Base-by-base conservation (phyloP, 441 rosid genomes). In the Aquilaria agallochum region DNA sequence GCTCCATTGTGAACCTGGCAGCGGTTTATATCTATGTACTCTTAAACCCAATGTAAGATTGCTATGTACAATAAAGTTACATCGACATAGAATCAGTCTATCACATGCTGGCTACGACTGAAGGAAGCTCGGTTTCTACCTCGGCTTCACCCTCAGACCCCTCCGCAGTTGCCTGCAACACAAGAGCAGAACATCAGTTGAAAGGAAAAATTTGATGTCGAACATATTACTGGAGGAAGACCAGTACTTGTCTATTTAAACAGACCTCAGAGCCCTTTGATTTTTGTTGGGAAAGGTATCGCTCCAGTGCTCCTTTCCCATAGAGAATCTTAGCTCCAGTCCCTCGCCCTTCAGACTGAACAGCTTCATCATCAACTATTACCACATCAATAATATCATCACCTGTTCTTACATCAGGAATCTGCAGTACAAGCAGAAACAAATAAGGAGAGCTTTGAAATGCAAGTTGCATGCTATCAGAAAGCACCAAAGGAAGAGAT, bases 51-150 rank as follows among this genome's bases (percentile, higher is more conserved):
- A 65, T 15, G 46, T 47, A 59, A 42, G 9, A n/a, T 44, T 52
- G 60, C 67, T 80, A 78, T 84, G 79, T 82, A 82, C 92, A 88
- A 49, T 49, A 47, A 47, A 32, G 71, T 68, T 53, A 74, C 75
- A 72, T 65, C 69, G 62, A 65, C 70, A 73, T 62, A 53, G 48
- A 48, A 47, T 55, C 53, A 36, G 40, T 7, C 66, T 55, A 69
- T 82, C 78, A 94, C 93, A 94, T 87, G 79, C 90, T 87, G 69
- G 90, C 98, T 59, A 90, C 95, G 58, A 87, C 85, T 27, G 93
- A 81, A 7, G 93, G 81, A 40, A 90, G 72, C 80, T 93, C 96
- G 0, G 83, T 60, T 57, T 90, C 99, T 71, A 65, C 84, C 58
- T 91, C 97, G 0, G 74, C 65, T 60, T 94, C 99, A 67, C 80